Conservation (phyloP, 805 yeast species). For the Starmerella gropengiesseri region DNA sequence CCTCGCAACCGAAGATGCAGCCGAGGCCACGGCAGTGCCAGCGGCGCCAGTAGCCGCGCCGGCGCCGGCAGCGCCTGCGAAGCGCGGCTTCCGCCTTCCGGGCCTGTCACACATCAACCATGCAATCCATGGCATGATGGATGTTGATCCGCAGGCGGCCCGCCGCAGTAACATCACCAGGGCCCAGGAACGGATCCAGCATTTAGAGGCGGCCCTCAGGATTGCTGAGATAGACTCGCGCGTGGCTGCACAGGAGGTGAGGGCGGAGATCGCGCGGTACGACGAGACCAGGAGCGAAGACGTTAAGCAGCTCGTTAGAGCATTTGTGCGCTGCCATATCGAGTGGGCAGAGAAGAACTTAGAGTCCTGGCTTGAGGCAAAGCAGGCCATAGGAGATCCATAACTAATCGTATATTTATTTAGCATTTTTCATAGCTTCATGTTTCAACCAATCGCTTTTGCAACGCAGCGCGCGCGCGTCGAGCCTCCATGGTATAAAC, state of each 20-base stretch:
- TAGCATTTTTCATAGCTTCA: neutral
- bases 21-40: neutral
- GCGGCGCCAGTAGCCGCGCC: neutral
- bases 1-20: no score
- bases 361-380: slow-evolving; percentile 58
- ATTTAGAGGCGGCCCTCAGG: slow-evolving; percentile 40
- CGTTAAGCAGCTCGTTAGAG: slow-evolving; percentile 40
- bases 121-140: slow-evolving; percentile 50
- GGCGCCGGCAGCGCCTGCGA: neutral
- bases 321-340: slow-evolving; percentile 45
- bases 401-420: slow-evolving; percentile 6
- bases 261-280: slow-evolving; percentile 36
- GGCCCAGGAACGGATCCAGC: slow-evolving; percentile 37
- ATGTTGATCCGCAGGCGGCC: slow-evolving; percentile 55
- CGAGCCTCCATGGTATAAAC: no score
- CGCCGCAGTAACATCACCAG: slow-evolving; percentile 41
- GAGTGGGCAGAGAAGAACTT: slow-evolving; percentile 60
- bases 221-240: slow-evolving; percentile 45
- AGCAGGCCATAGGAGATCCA: slow-evolving; percentile 24
- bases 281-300: slow-evolving; percentile 42
- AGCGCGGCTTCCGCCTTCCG: slow-evolving; percentile 40
- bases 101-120: slow-evolving; percentile 42
- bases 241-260: slow-evolving; percentile 38
- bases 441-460: no score
- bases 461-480: no score